Conservation (phyloP, 2,329 filamentous ascomycete species). For the Emergomyces pasteurianus region DNA sequence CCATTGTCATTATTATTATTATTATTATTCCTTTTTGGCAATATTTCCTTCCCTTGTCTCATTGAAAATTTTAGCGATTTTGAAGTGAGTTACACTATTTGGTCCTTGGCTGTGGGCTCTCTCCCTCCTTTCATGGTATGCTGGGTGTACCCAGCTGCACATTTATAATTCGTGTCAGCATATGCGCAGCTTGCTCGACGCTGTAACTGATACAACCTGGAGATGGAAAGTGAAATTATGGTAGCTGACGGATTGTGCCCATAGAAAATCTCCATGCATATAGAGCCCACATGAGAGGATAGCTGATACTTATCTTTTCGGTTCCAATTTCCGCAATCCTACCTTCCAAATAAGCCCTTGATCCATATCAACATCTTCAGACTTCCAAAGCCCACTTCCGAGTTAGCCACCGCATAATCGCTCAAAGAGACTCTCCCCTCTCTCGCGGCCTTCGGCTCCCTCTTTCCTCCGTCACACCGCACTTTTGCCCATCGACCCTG, state of each 20-base stretch:
- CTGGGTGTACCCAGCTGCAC: neutral
- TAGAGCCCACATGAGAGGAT: neutral
- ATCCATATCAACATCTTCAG: neutral
- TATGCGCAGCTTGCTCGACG: neutral
- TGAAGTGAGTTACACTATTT: neutral
- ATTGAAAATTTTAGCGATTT: neutral
- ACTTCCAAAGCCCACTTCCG: neutral
- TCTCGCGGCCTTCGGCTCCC: neutral
- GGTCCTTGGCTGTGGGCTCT: neutral
- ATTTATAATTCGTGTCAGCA: neutral
- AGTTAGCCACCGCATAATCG: neutral
- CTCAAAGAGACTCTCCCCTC: neutral
- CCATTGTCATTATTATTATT: too few relatives aligned
- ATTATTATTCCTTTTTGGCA: too few relatives aligned
- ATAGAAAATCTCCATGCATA: neutral
- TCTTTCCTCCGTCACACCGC: neutral
- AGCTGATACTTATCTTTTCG: neutral
- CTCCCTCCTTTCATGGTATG: neutral
- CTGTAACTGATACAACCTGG: neutral
- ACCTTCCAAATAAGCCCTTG: neutral
- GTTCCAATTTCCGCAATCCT: neutral
- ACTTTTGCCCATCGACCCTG: neutral
- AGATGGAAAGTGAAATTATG: neutral
- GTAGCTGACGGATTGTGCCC: neutral
- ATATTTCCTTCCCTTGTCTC: neutral